phyloP scores from a whole-genome alignment of 2,329 filamentous ascomycete species.

The Colletotrichum lindemuthianum region DNA sequence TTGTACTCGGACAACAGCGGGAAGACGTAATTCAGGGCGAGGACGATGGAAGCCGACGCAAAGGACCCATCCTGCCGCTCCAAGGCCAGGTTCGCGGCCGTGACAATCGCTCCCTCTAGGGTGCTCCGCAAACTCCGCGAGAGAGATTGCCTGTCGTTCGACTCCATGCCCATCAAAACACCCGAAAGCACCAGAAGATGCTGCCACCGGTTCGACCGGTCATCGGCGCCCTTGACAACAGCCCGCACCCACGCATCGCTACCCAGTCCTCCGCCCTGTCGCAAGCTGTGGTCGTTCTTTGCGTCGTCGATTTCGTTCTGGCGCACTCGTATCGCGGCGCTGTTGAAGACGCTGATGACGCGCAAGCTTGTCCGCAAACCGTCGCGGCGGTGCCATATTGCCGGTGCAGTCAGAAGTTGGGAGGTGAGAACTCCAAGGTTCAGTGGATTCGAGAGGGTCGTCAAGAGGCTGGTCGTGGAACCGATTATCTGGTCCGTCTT shows the following conservation, averaged over 20 bases:
- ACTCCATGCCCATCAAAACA: conserved; percentile 79
- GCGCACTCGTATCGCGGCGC: conserved; percentile 67
- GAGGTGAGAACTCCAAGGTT: conserved; percentile 79
- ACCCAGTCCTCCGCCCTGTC: conserved; percentile 54
- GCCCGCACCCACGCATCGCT: conserved; percentile 67
- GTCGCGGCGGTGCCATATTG: conserved; percentile 73
- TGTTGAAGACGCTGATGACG: conserved; percentile 77
- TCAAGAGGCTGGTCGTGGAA: conserved; percentile 74
- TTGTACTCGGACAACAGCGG: conserved; percentile 73
- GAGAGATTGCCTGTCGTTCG: conserved; percentile 70
- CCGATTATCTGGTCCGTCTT: conserved; percentile 68
- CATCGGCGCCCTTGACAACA: conserved; percentile 67
- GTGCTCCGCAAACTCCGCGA: conserved; percentile 70
- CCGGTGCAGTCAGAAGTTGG: conserved; percentile 76
- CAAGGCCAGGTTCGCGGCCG: conserved; percentile 81
- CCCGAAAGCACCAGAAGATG: conserved; percentile 85
- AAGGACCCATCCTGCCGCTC: conserved; percentile 54
- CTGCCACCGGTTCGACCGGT: conserved; percentile 76
- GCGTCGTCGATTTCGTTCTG: conserved; percentile 55
- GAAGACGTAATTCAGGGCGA: conserved; percentile 82
- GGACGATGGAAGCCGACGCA: conserved; percentile 65
- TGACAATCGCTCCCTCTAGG: conserved; percentile 78
- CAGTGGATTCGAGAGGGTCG: conserved; percentile 76
- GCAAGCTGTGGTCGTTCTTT: conserved; percentile 40
- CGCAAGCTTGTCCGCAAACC: conserved; percentile 71